These are phyloP conservation scores for Posidonia australis DNA, from an alignment of 106 monocot species.

Conservation along the genomic window DNA sequence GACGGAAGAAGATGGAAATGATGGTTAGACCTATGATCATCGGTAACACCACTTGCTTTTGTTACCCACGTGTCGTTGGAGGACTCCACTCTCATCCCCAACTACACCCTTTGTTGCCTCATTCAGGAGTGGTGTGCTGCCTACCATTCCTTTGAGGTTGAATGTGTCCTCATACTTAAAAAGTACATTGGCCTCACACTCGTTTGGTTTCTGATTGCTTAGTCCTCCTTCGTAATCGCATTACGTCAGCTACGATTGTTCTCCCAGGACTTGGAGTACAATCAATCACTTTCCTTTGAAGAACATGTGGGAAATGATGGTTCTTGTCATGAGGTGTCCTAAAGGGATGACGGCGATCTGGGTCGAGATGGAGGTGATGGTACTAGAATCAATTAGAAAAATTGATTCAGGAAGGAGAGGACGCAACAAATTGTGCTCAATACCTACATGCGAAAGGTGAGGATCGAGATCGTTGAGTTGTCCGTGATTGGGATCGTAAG, in stretches of 20 bases:
- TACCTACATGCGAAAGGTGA: conserved; percentile 18
- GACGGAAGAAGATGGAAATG: too few species aligned
- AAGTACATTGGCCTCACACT: conserved; percentile 55
- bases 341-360: conserved; percentile 20
- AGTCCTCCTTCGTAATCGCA: conserved; percentile 22
- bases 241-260: conserved; percentile 39
- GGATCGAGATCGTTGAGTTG: conserved; percentile 9
- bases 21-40: conserved; percentile 94
- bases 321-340: conserved; percentile 14
- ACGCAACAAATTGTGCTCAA: conserved; percentile 15
- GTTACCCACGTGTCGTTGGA: conserved; percentile 62
- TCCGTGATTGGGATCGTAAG: conserved; percentile 18
- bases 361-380: conserved; percentile 14
- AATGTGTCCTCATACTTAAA: conserved; percentile 84
- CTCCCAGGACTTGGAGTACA: conserved; percentile 18
- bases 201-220: conserved; percentile 39
- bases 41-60: conserved; percentile 84
- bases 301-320: conserved; percentile 8
- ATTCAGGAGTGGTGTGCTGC: conserved; percentile 92
- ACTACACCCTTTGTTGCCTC: conserved; percentile 93
- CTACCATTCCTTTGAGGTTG: conserved; percentile 63
- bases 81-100: conserved; percentile 81
- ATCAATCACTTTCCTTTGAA: conserved; percentile 9
- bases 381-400: conserved; percentile 21
- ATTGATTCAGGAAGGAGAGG: conserved; percentile 26